Conservation (phyloP, 768 basidiomycete species). For the Phallus indusiatus region DNA sequence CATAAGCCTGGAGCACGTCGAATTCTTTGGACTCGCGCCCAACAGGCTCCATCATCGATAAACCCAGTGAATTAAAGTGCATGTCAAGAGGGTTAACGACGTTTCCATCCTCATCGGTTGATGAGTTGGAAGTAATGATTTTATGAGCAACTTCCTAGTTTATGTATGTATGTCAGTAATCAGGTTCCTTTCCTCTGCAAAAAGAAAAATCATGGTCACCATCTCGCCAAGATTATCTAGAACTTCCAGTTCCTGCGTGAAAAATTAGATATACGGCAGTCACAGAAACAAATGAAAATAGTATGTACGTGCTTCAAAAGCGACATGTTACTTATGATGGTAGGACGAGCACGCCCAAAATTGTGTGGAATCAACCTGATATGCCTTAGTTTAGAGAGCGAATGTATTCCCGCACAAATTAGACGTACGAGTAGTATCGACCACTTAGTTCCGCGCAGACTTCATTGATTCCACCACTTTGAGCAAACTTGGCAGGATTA, state of each 20-base stretch:
- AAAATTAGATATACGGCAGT: neutral
- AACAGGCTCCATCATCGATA: conserved; percentile 44
- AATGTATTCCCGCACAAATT: neutral
- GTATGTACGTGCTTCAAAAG: conserved; percentile 33
- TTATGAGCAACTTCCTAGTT: conserved; percentile 48
- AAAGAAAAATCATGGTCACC: conserved; percentile 23
- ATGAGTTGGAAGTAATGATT: conserved; percentile 33
- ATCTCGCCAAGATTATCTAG: conserved; percentile 59
- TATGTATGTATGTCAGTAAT: neutral
- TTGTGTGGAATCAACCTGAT: conserved; percentile 50
- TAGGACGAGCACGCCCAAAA: conserved; percentile 43
- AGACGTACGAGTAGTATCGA: conserved; percentile 46
- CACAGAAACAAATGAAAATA: neutral
- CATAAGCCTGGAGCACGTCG: conserved; percentile 36
- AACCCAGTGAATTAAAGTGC: conserved; percentile 42
- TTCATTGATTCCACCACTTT: conserved; percentile 26
- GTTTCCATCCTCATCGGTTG: conserved; percentile 34
- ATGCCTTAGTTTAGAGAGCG: neutral
- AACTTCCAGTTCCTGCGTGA: conserved; percentile 43
- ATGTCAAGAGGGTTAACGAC: conserved; percentile 48
- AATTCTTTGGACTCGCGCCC: conserved; percentile 34
- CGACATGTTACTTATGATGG: conserved; percentile 28
- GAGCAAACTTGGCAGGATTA: conserved; percentile 27
- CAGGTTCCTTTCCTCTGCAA: neutral
- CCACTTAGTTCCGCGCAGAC: conserved; percentile 42